phyloP scores from a whole-genome alignment of 768 basidiomycete species.

The Imleria badia region DNA sequence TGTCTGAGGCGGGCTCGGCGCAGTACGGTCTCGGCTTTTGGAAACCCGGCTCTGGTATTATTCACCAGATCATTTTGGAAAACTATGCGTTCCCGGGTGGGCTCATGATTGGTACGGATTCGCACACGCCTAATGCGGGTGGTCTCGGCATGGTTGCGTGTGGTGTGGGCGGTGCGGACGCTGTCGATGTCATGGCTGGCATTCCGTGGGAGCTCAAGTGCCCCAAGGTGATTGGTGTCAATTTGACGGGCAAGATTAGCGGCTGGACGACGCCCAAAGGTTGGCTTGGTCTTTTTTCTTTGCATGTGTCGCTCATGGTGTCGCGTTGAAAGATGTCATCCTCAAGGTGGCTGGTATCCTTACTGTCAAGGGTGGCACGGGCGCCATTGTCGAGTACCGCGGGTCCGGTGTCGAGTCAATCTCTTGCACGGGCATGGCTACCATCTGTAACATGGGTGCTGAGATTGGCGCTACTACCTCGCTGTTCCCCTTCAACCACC shows the following conservation, averaged over 20 bases:
- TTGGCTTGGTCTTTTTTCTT: constrained; percentile 29
- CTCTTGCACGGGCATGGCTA: constrained; percentile 98
- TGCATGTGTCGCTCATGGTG: constrained; percentile 8
- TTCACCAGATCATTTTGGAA: constrained; percentile 98
- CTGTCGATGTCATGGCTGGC: constrained; percentile 97
- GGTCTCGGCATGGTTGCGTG: constrained; percentile 99
- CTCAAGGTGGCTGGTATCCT: constrained; percentile 99
- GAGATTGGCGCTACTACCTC: constrained; percentile 99
- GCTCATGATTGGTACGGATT: constrained; percentile 99
- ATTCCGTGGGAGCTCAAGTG: constrained; percentile 99
- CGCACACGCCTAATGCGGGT: constrained; percentile 98
- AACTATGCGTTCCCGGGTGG: constrained; percentile 99
- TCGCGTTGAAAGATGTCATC: constrained; percentile 74
- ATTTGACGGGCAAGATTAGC: constrained; percentile 89
- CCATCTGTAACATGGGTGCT: constrained; percentile 99
- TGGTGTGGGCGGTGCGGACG: constrained; percentile 99
- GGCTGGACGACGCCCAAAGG: constrained; percentile 99
- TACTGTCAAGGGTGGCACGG: constrained; percentile 99
- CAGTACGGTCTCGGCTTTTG: constrained; percentile 99
- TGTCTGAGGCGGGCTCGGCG: neutral
- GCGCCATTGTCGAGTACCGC: constrained; percentile 96
- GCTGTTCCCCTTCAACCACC: constrained; percentile 96
- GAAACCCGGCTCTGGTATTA: constrained; percentile 99
- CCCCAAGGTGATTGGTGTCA: constrained; percentile 98
- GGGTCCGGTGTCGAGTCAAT: constrained; percentile 95